Evolutionary conservation across 768 basidiomycete species (phyloP), one percentile per base, ranked within the genome.

Genomic region (Rhodotorula paludigena): DNA sequence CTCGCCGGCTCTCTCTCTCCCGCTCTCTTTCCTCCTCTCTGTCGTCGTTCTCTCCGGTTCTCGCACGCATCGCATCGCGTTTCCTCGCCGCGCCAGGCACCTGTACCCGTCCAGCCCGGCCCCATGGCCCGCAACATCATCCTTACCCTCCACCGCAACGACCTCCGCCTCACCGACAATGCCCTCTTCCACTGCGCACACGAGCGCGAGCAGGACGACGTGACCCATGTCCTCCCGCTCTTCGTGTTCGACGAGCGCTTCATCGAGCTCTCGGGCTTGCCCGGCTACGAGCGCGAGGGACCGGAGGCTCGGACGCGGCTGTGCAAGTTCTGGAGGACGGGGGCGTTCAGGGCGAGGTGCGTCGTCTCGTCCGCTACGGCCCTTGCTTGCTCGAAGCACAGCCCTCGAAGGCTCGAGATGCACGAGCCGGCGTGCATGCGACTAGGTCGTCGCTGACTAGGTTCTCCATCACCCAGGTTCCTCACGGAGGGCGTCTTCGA

Each of bases 211-310:
- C 62, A 73, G 36, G 69, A 72, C 28, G 68, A 74, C 33, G 69
- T 78, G 45, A 79, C 78, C 23, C 78, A 80, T 59, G 78, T 80
- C 68, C 72, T 82, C 7, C 81, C 81, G 2, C 56, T 81, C 52
- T 81, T 77, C 71, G 79, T 81, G 30, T 79, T 81, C 49, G 78
- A 81, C 60, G 78, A 80, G 41, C 76, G 79, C 14, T 76, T 77
- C 57, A 63, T 81, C 53, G 80, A 81, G 64, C 69, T 80, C 8
- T 73, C 76, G 0, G 74, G 71, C 7, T 57, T 82, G 5, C 76
- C 78, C 7, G 75, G 73, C 2, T 76, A 73, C 33, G 44, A 62
- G 36, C 47, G 75, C 12, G 57, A 76, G 30, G 68, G 75, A 2
- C 72, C 76, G 23, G 65, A 74, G 60, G 76, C 73, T 15, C 73